Percentiles rank a stretch among this genome's conserved stretches.
Evolutionary conservation across 2,329 filamentous ascomycete species (phyloP).

Genomic region (Leptodontidium sp.): DNA sequence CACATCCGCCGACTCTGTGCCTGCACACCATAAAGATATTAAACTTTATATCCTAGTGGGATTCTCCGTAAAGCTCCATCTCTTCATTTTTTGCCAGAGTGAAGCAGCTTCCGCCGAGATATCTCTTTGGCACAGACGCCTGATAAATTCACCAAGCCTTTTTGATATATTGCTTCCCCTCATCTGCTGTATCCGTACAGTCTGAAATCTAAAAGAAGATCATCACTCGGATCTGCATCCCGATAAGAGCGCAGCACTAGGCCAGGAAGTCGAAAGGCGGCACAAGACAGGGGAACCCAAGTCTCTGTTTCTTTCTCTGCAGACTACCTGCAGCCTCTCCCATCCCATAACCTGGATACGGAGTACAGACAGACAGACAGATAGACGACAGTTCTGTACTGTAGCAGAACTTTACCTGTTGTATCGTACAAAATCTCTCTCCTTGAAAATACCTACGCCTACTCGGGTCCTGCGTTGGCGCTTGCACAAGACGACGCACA

Average conservation of each 20-base stretch:
- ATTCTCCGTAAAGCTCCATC: neutral
- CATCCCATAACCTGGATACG: too few species aligned
- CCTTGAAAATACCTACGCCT: neutral
- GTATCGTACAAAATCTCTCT: slow-evolving; percentile 7
- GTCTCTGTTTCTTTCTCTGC: neutral
- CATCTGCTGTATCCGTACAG: neutral
- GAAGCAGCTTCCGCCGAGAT: neutral
- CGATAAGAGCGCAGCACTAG: neutral
- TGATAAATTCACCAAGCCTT: slow-evolving; percentile 5
- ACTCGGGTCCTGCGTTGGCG: slow-evolving; percentile 7
- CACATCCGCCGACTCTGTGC: too few species aligned
- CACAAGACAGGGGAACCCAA: slow-evolving; percentile 11
- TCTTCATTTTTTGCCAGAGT: slow-evolving; percentile 4
- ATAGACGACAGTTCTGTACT: neutral
- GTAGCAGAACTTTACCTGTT: neutral
- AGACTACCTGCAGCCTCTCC: neutral
- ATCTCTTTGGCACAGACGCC: slow-evolving; percentile 1
- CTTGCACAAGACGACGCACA: neutral
- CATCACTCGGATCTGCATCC: slow-evolving; percentile 17
- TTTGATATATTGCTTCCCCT: slow-evolving; percentile 13
- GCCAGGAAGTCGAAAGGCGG: slow-evolving; percentile 7
- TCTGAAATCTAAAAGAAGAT: slow-evolving; percentile 12
- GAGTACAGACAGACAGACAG: too few species aligned
- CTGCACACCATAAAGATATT: neutral
- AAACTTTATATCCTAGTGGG: neutral